Conservation (phyloP, 495 filamentous ascomycete genomes). For the Neurospora terricola region DNA sequence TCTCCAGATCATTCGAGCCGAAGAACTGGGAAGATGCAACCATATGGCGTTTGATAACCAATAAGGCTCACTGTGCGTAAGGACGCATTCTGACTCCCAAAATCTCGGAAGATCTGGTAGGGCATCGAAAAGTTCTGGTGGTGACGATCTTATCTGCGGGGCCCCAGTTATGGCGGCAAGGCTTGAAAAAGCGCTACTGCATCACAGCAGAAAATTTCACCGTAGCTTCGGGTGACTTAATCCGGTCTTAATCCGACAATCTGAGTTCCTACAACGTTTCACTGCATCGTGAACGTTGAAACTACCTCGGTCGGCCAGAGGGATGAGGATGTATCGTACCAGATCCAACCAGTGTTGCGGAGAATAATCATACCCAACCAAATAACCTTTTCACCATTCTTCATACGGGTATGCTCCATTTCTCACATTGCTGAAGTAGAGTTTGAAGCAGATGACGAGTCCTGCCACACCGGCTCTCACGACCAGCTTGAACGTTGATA, state of each 20-base stretch:
- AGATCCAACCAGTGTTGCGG: not conserved
- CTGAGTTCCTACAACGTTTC: not conserved
- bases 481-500: not conserved
- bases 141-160: not conserved
- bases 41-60: not conserved
- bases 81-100: not conserved
- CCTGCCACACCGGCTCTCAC: not conserved
- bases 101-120: not conserved
- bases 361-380: not conserved
- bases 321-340: not conserved
- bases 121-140: not conserved
- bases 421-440: not conserved
- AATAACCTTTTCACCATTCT: not conserved
- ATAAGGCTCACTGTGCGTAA: not conserved
- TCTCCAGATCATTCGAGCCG: not conserved
- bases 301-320: not conserved
- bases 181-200: not conserved
- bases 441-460: not conserved
- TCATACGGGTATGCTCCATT: not conserved
- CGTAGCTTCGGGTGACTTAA: not conserved
- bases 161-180: not conserved
- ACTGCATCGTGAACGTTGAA: not conserved
- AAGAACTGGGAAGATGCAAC: not conserved
- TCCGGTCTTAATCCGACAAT: not conserved
- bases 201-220: not conserved